phyloP scores from a whole-genome alignment of 106 monocot species.

The Allium cepa region DNA sequence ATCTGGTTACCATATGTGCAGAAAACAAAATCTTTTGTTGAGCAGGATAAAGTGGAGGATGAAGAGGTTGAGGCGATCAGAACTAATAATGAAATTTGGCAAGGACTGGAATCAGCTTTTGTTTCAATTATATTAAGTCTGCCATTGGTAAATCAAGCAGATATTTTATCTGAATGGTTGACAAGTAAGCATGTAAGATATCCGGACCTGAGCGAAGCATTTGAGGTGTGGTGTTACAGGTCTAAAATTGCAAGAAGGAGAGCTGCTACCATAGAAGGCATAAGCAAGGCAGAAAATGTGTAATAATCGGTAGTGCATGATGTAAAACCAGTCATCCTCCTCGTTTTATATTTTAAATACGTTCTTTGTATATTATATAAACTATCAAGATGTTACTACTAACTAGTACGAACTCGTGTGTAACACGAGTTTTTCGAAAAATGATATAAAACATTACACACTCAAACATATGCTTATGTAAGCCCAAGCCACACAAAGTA shows the following conservation, averaged over 20 bases:
- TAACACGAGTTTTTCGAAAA: no score
- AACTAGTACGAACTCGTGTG: no score
- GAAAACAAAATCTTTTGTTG: conserved; percentile 25
- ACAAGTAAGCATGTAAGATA: conserved; percentile 38
- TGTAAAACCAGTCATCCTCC: neutral
- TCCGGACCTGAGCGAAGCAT: conserved; percentile 73
- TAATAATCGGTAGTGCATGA: neutral
- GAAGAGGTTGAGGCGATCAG: conserved; percentile 8
- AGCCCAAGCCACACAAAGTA: no score
- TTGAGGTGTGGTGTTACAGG: conserved; percentile 87
- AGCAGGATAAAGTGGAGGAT: conserved; percentile 13
- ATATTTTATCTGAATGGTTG: conserved; percentile 67
- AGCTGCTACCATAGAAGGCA: conserved; percentile 3
- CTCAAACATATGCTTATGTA: no score
- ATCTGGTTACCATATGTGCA: conserved; percentile 67
- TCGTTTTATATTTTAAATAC: neutral
- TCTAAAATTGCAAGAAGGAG: conserved; percentile 44
- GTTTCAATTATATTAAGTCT: conserved; percentile 55
- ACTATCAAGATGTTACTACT: no score
- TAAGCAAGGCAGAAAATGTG: neutral
- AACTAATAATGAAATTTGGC: conserved; percentile 61
- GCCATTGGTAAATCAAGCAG: conserved; percentile 62
- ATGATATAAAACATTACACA: no score
- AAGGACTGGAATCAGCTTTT: conserved; percentile 59
- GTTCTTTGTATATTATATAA: no score